Evolutionary conservation across 2,329 filamentous ascomycete genomes (phyloP).

Genomic region (Fusarium pseudograminearum): DNA sequence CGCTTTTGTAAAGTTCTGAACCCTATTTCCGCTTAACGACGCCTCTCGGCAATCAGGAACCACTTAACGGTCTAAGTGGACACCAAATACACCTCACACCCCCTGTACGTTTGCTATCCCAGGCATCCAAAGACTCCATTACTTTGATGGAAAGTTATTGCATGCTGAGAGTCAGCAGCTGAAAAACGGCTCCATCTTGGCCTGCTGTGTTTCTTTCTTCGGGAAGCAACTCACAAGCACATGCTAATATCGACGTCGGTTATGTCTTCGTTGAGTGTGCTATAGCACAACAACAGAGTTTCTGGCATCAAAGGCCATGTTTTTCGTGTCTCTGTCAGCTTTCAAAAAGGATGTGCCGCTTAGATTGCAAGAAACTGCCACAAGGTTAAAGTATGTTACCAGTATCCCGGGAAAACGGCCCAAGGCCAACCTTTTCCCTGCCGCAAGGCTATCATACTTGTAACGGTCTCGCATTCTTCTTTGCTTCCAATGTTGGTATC

Average conservation of each 20-base stretch:
- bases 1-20: slow-evolving; percentile 17
- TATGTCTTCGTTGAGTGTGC: background rate
- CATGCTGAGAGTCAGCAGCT: background rate
- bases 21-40: slow-evolving; percentile 5
- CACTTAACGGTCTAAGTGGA: background rate
- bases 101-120: background rate
- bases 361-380: background rate
- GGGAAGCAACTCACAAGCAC: background rate
- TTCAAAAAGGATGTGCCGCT: background rate
- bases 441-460: background rate
- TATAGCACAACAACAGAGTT: background rate
- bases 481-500: background rate
- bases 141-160: background rate
- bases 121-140: background rate
- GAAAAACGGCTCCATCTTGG: background rate
- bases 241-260: background rate
- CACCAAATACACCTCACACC: background rate
- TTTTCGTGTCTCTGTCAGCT: background rate
- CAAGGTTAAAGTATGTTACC: background rate
- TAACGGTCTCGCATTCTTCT: background rate
- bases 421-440: background rate
- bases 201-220: background rate
- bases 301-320: no score
- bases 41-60: slow-evolving; percentile 15
- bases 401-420: background rate